A percentile compares a stretch with the other conserved stretches of the same genome.
Conservation (phyloP, 2,329 filamentous ascomycete genomes). For the Penicillium sp. region DNA sequence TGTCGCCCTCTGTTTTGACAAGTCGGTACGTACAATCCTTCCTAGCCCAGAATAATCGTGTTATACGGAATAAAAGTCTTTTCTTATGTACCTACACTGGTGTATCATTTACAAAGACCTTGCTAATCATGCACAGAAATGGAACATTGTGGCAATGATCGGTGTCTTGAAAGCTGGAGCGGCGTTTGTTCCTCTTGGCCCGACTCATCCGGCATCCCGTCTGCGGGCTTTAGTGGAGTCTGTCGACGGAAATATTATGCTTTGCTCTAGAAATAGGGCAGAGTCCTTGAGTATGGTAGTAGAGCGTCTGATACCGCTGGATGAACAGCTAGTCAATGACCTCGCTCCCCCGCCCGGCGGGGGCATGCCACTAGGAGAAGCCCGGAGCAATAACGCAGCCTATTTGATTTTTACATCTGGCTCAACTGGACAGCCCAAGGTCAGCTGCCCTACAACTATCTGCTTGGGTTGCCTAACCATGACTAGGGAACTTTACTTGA, state of each 20-base stretch:
- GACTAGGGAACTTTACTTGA: conserved; percentile 65
- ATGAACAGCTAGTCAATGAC: conserved; percentile 30
- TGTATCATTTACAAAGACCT: not conserved
- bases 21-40: conserved; percentile 39
- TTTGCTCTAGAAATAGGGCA: conserved; percentile 38
- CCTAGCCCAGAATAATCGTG: too few relatives aligned
- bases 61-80: not conserved
- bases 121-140: conserved; percentile 37
- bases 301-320: conserved; percentile 36
- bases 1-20: conserved; percentile 48
- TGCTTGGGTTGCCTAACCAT: conserved; percentile 16
- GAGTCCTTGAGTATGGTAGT: conserved; percentile 28
- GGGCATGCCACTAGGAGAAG: conserved; percentile 26
- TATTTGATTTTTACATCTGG: conserved; percentile 67
- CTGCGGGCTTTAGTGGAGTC: conserved; percentile 40
- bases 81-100: not conserved
- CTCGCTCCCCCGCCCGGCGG: conserved; percentile 25
- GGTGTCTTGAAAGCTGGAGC: conserved; percentile 50
- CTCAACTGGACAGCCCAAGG: conserved; percentile 60
- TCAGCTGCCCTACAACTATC: conserved; percentile 20
- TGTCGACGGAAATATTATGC: conserved; percentile 38
- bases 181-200: conserved; percentile 49
- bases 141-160: conserved; percentile 48
- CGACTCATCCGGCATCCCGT: conserved; percentile 44
- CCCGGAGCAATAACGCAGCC: conserved; percentile 40